phyloP scores from a whole-genome alignment of 2,329 filamentous ascomycete genomes.

The Coniochaeta sp. region DNA sequence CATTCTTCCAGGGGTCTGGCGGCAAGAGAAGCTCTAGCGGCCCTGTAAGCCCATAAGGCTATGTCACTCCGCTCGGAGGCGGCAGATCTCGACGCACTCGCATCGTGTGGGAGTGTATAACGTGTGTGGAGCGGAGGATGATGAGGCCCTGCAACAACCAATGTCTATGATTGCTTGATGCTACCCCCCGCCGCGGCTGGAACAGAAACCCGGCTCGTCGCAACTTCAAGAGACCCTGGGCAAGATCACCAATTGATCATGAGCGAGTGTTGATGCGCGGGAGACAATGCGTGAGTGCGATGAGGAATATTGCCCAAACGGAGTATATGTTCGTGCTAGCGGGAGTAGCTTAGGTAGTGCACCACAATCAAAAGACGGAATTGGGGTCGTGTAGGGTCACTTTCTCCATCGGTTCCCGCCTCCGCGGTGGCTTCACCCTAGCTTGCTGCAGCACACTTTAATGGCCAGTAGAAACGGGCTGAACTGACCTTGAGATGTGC shows the following conservation, averaged over 20 bases:
- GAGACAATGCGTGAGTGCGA: background rate
- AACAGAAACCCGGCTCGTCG: background rate
- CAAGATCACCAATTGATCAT: background rate
- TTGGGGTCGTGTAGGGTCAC: background rate
- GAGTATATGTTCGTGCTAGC: background rate
- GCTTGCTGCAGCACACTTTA: background rate
- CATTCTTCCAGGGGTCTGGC: background rate
- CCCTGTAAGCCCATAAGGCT: background rate
- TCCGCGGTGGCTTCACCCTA: background rate
- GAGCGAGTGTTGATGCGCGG: background rate
- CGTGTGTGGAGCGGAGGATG: conserved; percentile 4
- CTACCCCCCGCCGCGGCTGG: background rate
- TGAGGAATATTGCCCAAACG: background rate
- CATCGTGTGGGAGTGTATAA: background rate
- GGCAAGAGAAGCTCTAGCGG: background rate
- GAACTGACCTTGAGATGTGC: conserved; percentile 18
- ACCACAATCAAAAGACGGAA: background rate
- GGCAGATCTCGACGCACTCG: conserved; percentile 1
- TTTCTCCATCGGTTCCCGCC: background rate
- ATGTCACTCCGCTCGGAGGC: background rate
- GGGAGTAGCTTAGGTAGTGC: background rate
- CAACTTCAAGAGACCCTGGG: background rate
- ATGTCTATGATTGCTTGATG: background rate
- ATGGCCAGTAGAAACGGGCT: conserved; percentile 14
- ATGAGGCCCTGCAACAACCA: background rate